Conservation (phyloP, 1,284 basidiomycete species). For the Trichosporon sp. region DNA sequence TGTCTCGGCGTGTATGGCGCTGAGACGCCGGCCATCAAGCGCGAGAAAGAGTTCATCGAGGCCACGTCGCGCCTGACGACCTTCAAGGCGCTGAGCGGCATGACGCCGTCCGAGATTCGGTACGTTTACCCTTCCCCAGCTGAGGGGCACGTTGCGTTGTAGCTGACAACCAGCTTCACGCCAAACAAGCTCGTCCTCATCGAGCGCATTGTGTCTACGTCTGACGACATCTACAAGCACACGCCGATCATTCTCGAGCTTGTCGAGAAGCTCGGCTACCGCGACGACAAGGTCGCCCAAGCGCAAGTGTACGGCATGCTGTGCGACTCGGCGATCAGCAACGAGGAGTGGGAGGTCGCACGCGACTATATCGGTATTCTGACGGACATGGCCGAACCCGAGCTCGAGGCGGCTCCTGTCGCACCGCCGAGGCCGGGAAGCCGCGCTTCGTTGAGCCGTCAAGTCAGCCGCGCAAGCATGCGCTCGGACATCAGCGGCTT, state of each 20-base stretch:
- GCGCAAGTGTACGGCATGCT: slow-evolving; percentile 85
- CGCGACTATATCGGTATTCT: slow-evolving; percentile 72
- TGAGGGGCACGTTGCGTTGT: too few species aligned
- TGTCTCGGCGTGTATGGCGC: slow-evolving; percentile 76
- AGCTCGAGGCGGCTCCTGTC: slow-evolving; percentile 12
- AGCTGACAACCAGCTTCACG: slow-evolving; percentile 59
- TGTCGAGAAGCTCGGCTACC: slow-evolving; percentile 79
- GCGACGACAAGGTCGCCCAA: slow-evolving; percentile 68
- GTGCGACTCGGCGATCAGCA: slow-evolving; percentile 75
- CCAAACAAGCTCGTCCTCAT: slow-evolving; percentile 78
- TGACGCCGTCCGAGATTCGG: slow-evolving; percentile 87
- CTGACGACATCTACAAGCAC: slow-evolving; percentile 82
- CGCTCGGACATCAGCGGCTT: background rate
- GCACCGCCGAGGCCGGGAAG: slow-evolving; percentile 8
- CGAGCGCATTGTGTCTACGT: slow-evolving; percentile 75
- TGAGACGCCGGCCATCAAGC: slow-evolving; percentile 64
- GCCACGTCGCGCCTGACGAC: slow-evolving; percentile 71
- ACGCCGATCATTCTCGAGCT: slow-evolving; percentile 86
- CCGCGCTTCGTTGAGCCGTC: background rate
- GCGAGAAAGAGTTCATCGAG: slow-evolving; percentile 89
- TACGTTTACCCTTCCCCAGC: background rate
- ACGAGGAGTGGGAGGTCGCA: slow-evolving; percentile 73
- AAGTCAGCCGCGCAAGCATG: background rate
- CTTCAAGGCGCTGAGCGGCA: slow-evolving; percentile 69
- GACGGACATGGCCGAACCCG: slow-evolving; percentile 63